Percentiles rank a stretch among this genome's conserved stretches.
Evolutionary conservation across 2,329 filamentous ascomycete species (phyloP).

Genomic region (Penicillium sp.): DNA sequence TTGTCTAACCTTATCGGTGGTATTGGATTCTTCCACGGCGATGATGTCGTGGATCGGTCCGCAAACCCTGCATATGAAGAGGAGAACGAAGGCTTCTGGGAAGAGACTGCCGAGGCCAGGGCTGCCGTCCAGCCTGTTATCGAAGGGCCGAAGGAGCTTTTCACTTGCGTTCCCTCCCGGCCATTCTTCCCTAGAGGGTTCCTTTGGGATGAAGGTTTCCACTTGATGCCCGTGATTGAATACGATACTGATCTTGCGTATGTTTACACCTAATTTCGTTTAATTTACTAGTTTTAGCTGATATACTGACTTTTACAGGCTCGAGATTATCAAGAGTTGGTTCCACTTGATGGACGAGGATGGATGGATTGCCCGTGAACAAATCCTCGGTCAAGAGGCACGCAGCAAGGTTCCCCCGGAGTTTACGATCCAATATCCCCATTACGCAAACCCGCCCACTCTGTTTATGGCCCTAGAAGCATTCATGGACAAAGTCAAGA

Average conservation of each 20-base stretch:
- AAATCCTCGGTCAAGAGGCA: slow-evolving; percentile 88
- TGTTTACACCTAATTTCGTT: slow-evolving; percentile 15
- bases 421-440: slow-evolving; percentile 93
- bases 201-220: slow-evolving; percentile 97
- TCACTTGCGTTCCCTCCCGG: slow-evolving; percentile 85
- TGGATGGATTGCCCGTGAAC: slow-evolving; percentile 95
- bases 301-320: slow-evolving; percentile 35
- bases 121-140: slow-evolving; percentile 65
- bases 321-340: slow-evolving; percentile 92
- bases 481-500: slow-evolving; percentile 75
- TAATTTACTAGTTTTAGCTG: neutral
- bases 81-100: slow-evolving; percentile 93
- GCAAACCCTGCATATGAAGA: slow-evolving; percentile 93
- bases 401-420: slow-evolving; percentile 90
- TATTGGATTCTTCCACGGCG: slow-evolving; percentile 91
- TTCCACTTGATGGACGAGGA: slow-evolving; percentile 94
- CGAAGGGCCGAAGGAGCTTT: slow-evolving; percentile 84
- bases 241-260: slow-evolving; percentile 87
- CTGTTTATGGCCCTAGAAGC: slow-evolving; percentile 84
- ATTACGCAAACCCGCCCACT: slow-evolving; percentile 96
- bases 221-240: slow-evolving; percentile 84
- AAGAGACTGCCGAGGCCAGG: slow-evolving; percentile 79
- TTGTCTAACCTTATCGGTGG: slow-evolving; percentile 93
- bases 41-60: slow-evolving; percentile 84
- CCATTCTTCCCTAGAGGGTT: slow-evolving; percentile 97